Conservation (phyloP, 371 early-diverging fungal species). For the Chytridium lagenaria region DNA sequence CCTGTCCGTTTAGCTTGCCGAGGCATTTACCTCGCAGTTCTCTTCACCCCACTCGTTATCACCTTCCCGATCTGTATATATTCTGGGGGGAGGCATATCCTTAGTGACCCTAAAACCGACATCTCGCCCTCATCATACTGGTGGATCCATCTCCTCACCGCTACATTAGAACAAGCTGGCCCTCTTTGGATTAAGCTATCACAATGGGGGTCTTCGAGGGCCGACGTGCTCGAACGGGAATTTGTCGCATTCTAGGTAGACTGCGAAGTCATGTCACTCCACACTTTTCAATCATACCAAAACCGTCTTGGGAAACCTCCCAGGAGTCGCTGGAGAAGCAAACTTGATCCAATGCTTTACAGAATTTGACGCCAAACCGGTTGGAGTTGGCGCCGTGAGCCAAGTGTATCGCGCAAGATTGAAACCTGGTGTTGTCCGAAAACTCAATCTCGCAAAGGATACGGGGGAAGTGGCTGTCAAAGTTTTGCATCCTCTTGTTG, state of each 20-base stretch:
- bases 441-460: background rate
- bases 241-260: slow-evolving; percentile 76
- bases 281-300: slow-evolving; percentile 76
- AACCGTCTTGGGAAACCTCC: slow-evolving; percentile 65
- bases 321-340: slow-evolving; percentile 71
- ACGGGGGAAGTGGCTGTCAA: slow-evolving; percentile 76
- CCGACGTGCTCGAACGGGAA: slow-evolving; percentile 81
- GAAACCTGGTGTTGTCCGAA: background rate
- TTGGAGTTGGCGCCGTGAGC: slow-evolving; percentile 96
- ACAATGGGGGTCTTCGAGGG: slow-evolving; percentile 96
- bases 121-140: slow-evolving; percentile 51
- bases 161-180: slow-evolving; percentile 84
- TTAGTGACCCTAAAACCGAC: background rate
- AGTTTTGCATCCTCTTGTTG: slow-evolving; percentile 87
- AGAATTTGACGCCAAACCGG: slow-evolving; percentile 71
- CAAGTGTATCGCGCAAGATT: slow-evolving; percentile 72
- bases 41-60: background rate
- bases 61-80: background rate
- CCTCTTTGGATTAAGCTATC: slow-evolving; percentile 95
- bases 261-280: slow-evolving; percentile 84
- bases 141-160: slow-evolving; percentile 83
- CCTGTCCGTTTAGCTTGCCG: background rate
- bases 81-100: background rate
- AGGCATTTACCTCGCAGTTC: background rate
- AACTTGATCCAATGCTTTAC: slow-evolving; percentile 57